Conservation (phyloP, 2,329 filamentous ascomycete species). For the Helotiales sp. region DNA sequence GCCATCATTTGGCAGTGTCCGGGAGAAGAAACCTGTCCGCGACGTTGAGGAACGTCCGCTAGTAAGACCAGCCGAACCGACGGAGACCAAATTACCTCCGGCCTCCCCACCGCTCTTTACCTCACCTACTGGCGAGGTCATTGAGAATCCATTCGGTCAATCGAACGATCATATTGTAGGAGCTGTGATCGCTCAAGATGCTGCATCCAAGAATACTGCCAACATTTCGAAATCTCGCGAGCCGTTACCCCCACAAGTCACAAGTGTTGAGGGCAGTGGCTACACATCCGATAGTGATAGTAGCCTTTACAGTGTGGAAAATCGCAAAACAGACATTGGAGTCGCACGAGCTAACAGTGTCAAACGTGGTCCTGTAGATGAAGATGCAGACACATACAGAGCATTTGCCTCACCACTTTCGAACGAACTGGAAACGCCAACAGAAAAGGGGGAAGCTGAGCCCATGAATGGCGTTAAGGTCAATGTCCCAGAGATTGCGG, state of each 20-base stretch:
- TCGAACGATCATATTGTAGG: constrained; percentile 67
- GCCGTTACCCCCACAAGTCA: constrained; percentile 73
- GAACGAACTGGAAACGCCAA: constrained; percentile 9
- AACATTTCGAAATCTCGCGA: constrained; percentile 64
- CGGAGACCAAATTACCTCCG: constrained; percentile 39
- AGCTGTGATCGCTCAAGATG: constrained; percentile 59
- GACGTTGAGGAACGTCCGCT: constrained; percentile 61
- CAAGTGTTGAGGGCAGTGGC: constrained; percentile 68
- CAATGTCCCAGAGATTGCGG: constrained; percentile 49
- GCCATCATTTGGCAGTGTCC: constrained; percentile 76
- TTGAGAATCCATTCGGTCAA: constrained; percentile 41
- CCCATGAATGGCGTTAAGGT: constrained; percentile 34
- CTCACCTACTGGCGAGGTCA: constrained; percentile 29
- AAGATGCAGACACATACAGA: constrained; percentile 24
- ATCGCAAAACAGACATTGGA: constrained; percentile 32
- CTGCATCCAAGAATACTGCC: constrained; percentile 56
- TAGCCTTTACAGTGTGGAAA: constrained; percentile 49
- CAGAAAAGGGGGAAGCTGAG: constrained; percentile 11
- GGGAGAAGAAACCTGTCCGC: constrained; percentile 62
- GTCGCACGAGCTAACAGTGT: constrained; percentile 26
- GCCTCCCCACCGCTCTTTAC: constrained; percentile 38
- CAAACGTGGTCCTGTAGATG: constrained; percentile 30
- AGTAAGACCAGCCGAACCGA: constrained; percentile 56
- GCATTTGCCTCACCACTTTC: constrained; percentile 22
- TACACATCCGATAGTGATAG: constrained; percentile 64